Evolutionary conservation across 768 basidiomycete genomes (phyloP), one percentile per base, ranked within the genome.

Genomic region (Lanmaoa rubissima): DNA sequence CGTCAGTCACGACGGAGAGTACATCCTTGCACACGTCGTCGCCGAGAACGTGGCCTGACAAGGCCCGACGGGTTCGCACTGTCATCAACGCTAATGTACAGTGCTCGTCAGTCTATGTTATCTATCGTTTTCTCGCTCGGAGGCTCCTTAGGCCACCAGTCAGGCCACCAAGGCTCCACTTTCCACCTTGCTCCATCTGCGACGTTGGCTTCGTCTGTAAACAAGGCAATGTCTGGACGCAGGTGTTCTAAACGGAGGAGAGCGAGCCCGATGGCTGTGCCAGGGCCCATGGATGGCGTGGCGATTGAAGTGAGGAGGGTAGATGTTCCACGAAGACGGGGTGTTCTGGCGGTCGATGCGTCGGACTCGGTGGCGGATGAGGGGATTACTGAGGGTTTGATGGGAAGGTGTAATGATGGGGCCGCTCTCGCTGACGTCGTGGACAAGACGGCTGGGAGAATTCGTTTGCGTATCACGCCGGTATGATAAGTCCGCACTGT

Each of bases 401-500:
- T 65, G 45, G 60, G 5, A 49, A 59, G 65, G 62, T 58, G 69
- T 48, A 54, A 59, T n/a, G 58, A 43, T 39, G 51, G 64, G 57
- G 42, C 61, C 61, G 16, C 53, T 19, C 19, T 58, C 45, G 54
- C 42, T 39, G 57, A 57, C 65, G 46, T 70, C 61, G 45, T 75
- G 60, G 58, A 94, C 48, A 72, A 74, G 3, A 76, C 61, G n/a
- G 98, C 82, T 2, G 94, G 94, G 12, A 94, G 74, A 34, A 95
- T 90, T 13, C 97, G 85, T 71, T 98, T 98, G 59, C 97, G 81
- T 42, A 97, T 77, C 28, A 88, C 79, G 12, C 97, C 97, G 7
- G 90, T 98, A 70, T 98, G 94, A 71, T 96, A 96, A 38, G 96
- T 98, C 50, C 97, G 84, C 7, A 97, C 95, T 0, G 95, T 98